Percentiles rank a stretch among this genome's conserved stretches.
Evolutionary conservation across 2,329 filamentous ascomycete genomes (phyloP).

Genomic region (Colletotrichum tofieldiae): DNA sequence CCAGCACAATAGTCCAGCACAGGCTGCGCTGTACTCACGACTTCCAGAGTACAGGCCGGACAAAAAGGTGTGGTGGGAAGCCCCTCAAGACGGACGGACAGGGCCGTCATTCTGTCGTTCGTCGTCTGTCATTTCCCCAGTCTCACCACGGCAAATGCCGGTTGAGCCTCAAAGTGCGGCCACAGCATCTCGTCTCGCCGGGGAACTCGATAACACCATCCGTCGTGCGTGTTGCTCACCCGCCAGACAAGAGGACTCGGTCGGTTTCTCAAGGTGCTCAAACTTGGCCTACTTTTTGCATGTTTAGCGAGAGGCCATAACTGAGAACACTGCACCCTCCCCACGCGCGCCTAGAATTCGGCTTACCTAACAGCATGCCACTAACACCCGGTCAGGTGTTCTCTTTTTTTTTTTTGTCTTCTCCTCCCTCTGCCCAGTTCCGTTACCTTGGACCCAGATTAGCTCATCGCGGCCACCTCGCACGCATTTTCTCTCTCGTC

Average conservation of each 20-base stretch:
- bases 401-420: not conserved
- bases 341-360: too few species aligned
- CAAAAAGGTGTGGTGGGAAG: not conserved
- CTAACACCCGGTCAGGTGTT: conserved; percentile 15
- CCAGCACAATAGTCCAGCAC: too few species aligned
- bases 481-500: conserved; percentile 17
- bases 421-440: not conserved
- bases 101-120: not conserved
- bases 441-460: conserved; percentile 1
- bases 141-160: not conserved
- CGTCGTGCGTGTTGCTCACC: not conserved
- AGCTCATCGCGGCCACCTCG: conserved; percentile 11
- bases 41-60: too few species aligned
- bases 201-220: not conserved
- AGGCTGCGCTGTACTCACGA: too few species aligned
- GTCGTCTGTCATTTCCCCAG: conserved; percentile 15
- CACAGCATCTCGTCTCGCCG: not conserved
- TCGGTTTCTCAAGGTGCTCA: not conserved
- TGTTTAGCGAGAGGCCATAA: too few species aligned
- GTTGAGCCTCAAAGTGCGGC: conserved; percentile 11
- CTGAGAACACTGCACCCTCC: too few species aligned
- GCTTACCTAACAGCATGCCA: conserved; percentile 16
- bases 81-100: not conserved
- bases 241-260: too few species aligned
- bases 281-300: not conserved